Evolutionary conservation across 2,329 filamentous ascomycete genomes (phyloP).

Genomic region (Ceratocystiopsis sp.): DNA sequence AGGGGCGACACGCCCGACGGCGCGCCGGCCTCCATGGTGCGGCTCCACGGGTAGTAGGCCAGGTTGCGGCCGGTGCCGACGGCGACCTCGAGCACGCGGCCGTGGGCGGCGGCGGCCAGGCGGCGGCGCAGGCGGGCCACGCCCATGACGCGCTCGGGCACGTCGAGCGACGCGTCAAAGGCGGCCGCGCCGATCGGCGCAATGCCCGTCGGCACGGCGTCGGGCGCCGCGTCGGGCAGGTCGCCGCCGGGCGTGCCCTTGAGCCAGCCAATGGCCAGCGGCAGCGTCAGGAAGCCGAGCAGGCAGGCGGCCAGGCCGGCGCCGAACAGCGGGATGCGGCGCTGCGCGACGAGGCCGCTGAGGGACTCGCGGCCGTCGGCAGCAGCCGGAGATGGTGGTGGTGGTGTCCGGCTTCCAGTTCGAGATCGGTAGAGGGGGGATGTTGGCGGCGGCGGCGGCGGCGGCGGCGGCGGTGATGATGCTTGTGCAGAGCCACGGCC

Average conservation of each 20-base stretch:
- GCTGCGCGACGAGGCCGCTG: conserved; percentile 12
- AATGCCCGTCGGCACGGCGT: conserved; percentile 15
- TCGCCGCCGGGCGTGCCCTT: not conserved
- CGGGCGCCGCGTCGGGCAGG: conserved; percentile 1
- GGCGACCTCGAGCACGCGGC: conserved; percentile 45
- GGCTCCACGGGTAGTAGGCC: conserved; percentile 38
- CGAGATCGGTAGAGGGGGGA: too few species aligned
- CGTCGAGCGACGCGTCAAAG: conserved; percentile 42
- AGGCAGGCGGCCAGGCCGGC: conserved; percentile 10
- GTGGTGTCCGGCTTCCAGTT: too few species aligned
- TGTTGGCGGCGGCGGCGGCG: too few species aligned
- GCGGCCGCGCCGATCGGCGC: conserved; percentile 27
- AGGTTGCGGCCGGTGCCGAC: conserved; percentile 47
- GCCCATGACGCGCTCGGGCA: conserved; percentile 39
- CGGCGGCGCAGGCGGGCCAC: conserved; percentile 31
- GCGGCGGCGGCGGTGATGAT: too few species aligned
- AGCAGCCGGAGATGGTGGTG: too few species aligned
- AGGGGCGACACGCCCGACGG: not conserved
- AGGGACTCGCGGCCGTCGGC: conserved; percentile 7
- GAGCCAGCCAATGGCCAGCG: not conserved
- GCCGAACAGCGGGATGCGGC: conserved; percentile 10
- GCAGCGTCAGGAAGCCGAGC: conserved; percentile 10
- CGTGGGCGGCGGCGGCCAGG: conserved; percentile 30
- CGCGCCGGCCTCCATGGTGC: not conserved
- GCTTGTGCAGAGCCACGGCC: too few species aligned